Base-by-base conservation (phyloP, 306 rosid genomes). In the Hippophae gyantsensis region DNA sequence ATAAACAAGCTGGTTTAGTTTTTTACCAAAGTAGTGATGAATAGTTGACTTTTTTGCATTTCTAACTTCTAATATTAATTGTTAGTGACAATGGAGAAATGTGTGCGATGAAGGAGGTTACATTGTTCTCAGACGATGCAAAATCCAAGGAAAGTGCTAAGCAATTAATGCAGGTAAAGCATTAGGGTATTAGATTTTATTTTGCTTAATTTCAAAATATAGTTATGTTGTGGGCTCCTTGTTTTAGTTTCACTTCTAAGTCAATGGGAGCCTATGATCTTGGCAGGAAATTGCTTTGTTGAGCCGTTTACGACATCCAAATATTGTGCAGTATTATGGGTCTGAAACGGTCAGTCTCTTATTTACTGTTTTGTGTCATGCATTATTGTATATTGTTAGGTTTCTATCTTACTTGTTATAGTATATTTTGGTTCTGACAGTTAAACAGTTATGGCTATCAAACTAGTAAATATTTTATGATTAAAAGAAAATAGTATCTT, bases 51-150 rank as follows among this genome's bases (percentile, higher is more conserved):
- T 43, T 18, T 67, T 2, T 51, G 45, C 55, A 32, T 63, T 6
- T 18, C 63, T 69, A 51, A 60, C 65, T 69, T 58, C 38, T 60
- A 52, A 58, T 66, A 52, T 67, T 43, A 53, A 68, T 59, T 64
- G 68, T 32, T 62, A 93, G 99, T 63, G 97, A 88, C 69, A 88
- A 83, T 54, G 99, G 99, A 50, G 99, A 93, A 74, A 86, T 93
- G 95, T 93, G 99, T 75, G 99, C 99, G 75, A 82, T 93, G 95
- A 93, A 93, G 84, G 99, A 93, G 81, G 99, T 93, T 42, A 93
- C 99, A 42, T 67, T 93, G 75, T 88, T 93, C 84, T 80, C 99
- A 51, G 99, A 93, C 63, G 99, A 93, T 79, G 94, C 95, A 57
- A 93, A 93, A 81, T 93, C 97, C 6, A 82, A 70, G 83, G 97